These are phyloP conservation scores for Rhynchosporium secalis DNA, from an alignment of 2,329 filamentous ascomycete species.

Conservation along the genomic window DNA sequence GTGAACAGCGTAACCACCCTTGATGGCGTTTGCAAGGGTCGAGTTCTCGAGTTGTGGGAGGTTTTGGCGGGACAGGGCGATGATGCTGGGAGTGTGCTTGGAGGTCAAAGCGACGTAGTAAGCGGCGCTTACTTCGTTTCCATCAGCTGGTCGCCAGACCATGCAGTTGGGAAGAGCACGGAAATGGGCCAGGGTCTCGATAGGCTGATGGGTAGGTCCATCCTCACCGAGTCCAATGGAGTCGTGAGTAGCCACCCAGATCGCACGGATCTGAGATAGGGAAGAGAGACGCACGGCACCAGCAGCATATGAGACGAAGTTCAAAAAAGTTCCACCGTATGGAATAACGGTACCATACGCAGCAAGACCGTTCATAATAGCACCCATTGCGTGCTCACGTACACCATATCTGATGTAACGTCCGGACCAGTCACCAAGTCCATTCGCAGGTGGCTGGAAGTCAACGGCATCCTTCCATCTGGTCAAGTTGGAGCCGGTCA, in stretches of 20 bases:
- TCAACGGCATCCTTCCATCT: slow-evolving; percentile 96
- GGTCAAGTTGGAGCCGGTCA: slow-evolving; percentile 98
- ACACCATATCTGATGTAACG: slow-evolving; percentile 94
- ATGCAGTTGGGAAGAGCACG: slow-evolving; percentile 98
- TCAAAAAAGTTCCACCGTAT: slow-evolving; percentile 94
- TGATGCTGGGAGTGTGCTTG: slow-evolving; percentile 85
- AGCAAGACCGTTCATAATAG: slow-evolving; percentile 91
- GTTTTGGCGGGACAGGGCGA: slow-evolving; percentile 96
- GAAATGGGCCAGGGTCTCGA: slow-evolving; percentile 98
- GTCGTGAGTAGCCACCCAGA: slow-evolving; percentile 98
- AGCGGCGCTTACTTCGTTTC: slow-evolving; percentile 96
- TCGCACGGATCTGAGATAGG: slow-evolving; percentile 83
- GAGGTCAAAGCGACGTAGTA: slow-evolving; percentile 95
- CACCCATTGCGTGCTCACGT: slow-evolving; percentile 88
- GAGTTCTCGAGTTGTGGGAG: slow-evolving; percentile 96
- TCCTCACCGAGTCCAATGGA: slow-evolving; percentile 99
- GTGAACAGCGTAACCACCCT: slow-evolving; percentile 91
- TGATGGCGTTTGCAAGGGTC: slow-evolving; percentile 82
- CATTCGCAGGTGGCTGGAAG: slow-evolving; percentile 88
- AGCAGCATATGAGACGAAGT: slow-evolving; percentile 98
- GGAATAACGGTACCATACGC: slow-evolving; percentile 95
- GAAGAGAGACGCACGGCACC: slow-evolving; percentile 93
- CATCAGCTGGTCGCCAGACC: slow-evolving; percentile 98
- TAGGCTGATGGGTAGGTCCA: slow-evolving; percentile 97
- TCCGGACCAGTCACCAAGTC: slow-evolving; percentile 85